Base-by-base conservation (phyloP, 352 stramenopile genomes). In the Globisporangium takayamanum region DNA sequence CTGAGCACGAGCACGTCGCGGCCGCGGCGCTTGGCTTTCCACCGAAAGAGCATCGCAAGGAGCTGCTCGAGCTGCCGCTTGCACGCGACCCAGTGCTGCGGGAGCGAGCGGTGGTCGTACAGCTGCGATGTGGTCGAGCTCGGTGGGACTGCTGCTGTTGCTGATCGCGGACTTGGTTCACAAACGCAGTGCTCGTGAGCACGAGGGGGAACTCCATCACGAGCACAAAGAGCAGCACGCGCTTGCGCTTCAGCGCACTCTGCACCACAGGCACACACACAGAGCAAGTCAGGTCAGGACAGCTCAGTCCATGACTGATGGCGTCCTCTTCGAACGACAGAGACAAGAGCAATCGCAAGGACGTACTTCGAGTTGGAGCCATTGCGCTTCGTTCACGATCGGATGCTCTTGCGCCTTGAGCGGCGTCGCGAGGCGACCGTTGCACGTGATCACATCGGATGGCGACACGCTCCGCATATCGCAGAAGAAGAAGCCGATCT, bases 1-100 rank as follows among this genome's bases (percentile, higher is more conserved):
- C 78, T 90, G n/a, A 92, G 66, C 12, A 92, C 53, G 12, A 89
- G 59, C 7, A 88, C 67, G 46, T 92, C 83, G 16, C 83, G 80
- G 1, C 83, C 83, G 30, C 69, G 73, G 20, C 70, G 70, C 56
- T 90, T 90, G 10, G 76, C 63, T 41, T 92, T 92, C 83, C 83
- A 92, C 11, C 77, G 74, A 48, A 92, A 92, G 15, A 92, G 54
- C 3, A 92, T 53, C 26, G 76, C 62, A 11, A 92, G 49, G 2
- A 92, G 65, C 62, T 89, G 78, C 61, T 90, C 80, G 1, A 92
- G 60, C 49, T 90, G 80, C 0, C 74, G 66, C 5, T 76, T 79
- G 42, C 83, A 92, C 11, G 66, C 75, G 7, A 89, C 63, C 80
- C 80, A 92, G 52, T 92, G 83, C 54, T 89, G 80, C 20, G 50